Evolutionary conservation across 192 early-diverging fungal genomes (phyloP).

Genomic region (Coemansia sp.): DNA sequence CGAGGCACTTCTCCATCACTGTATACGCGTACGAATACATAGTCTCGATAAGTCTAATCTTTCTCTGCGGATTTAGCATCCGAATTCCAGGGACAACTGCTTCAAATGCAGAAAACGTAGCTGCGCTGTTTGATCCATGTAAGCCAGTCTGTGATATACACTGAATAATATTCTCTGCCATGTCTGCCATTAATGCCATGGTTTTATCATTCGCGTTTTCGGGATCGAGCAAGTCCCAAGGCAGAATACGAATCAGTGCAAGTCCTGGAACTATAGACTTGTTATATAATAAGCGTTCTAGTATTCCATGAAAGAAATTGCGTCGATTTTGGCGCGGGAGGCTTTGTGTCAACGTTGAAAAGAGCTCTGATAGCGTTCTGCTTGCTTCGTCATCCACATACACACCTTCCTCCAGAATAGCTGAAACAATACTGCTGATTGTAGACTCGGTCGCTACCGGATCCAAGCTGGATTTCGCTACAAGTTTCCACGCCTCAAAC

Average conservation of each 20-base stretch:
- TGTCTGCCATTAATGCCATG: background rate
- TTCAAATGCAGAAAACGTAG: background rate
- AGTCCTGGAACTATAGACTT: background rate
- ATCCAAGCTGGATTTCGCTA: conserved; percentile 1
- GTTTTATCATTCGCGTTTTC: background rate
- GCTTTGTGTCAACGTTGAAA: background rate
- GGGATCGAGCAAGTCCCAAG: background rate
- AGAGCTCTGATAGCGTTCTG: background rate
- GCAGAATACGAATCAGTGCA: background rate
- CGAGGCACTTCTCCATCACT: background rate
- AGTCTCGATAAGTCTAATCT: background rate
- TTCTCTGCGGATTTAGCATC: background rate
- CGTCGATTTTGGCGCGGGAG: background rate
- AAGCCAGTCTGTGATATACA: background rate
- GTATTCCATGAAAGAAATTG: background rate
- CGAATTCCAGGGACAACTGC: background rate
- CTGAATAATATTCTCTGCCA: background rate
- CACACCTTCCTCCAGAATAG: background rate
- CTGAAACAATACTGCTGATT: background rate
- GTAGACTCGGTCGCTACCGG: background rate
- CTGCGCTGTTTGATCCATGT: background rate
- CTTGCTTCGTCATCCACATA: background rate
- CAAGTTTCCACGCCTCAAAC: conserved; percentile 27
- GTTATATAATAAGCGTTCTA: background rate
- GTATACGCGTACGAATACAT: background rate